These are phyloP conservation scores for Sphagnum fallax DNA, from an alignment of 228 moss, liverwort and hornwort species.

Conservation along the genomic window DNA sequence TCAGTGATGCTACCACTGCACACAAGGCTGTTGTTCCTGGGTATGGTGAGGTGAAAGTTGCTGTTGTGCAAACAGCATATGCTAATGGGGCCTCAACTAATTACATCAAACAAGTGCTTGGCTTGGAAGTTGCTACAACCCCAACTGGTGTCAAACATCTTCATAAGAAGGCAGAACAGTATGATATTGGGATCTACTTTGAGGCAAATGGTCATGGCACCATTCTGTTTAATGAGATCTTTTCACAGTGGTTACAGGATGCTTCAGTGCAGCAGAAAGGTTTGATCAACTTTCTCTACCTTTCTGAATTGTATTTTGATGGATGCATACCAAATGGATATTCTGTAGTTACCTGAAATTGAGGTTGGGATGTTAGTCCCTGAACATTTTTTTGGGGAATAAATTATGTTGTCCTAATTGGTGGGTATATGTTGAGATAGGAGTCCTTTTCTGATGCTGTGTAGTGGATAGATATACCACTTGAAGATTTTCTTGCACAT, in stretches of 20 bases:
- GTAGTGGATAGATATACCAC: too few relatives aligned
- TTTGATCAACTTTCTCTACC: too few relatives aligned
- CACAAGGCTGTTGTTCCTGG: slow-evolving; percentile 30
- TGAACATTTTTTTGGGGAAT: too few relatives aligned
- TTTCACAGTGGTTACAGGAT: slow-evolving; percentile 57
- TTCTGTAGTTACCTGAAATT: too few relatives aligned
- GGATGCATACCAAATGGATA: too few relatives aligned
- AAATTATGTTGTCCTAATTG: background rate
- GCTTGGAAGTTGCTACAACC: slow-evolving; percentile 65
- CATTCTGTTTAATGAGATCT: slow-evolving; percentile 69
- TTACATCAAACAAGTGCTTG: slow-evolving; percentile 62
- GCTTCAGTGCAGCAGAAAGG: too few relatives aligned
- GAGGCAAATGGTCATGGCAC: slow-evolving; percentile 99
- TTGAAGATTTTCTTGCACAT: too few relatives aligned
- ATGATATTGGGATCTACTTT: slow-evolving; percentile 91
- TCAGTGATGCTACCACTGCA: slow-evolving; percentile 4
- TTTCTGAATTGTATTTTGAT: too few relatives aligned
- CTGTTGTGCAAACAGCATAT: slow-evolving; percentile 90
- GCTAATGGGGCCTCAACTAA: slow-evolving; percentile 92
- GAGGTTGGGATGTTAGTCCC: too few relatives aligned
- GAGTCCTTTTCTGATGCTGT: too few relatives aligned
- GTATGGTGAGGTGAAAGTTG: slow-evolving; percentile 66
- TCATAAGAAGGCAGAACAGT: slow-evolving; percentile 69
- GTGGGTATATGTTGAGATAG: too few relatives aligned
- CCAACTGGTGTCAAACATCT: slow-evolving; percentile 91